phyloP scores from a whole-genome alignment of 306 rosid genomes.

The Inga leiocalycina region DNA sequence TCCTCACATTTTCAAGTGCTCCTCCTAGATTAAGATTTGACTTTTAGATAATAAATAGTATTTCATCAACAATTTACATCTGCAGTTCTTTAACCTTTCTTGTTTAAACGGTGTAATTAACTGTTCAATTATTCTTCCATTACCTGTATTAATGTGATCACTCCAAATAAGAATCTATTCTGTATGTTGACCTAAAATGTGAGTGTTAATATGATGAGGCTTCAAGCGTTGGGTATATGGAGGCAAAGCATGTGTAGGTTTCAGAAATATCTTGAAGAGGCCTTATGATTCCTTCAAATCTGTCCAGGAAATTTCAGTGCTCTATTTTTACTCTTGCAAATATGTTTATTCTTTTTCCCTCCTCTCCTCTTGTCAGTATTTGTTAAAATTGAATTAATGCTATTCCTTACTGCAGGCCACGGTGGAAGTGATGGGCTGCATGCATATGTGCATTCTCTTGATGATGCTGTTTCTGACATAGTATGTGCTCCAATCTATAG shows the following conservation, averaged over 20 bases:
- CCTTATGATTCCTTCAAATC: conserved; percentile 3
- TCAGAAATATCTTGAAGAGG: background rate
- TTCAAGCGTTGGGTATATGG: background rate
- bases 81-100: background rate
- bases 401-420: conserved; percentile 57
- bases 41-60: background rate
- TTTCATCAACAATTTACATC: background rate
- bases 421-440: conserved; percentile 98
- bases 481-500: conserved; percentile 46
- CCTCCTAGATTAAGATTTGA: conserved; percentile 6
- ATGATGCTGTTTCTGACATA: conserved; percentile 80
- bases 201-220: background rate
- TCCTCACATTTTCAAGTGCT: conserved; percentile 5
- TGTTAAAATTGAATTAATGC: conserved; percentile 14
- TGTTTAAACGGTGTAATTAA: background rate
- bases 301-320: background rate
- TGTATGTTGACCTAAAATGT: background rate
- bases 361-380: background rate
- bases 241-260: conserved; percentile 19
- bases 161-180: background rate
- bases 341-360: background rate
- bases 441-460: conserved; percentile 89
- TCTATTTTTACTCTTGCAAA: background rate
- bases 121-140: background rate
- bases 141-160: background rate